Conservation (phyloP, 306 rosid genomes). For the Cercis canadensis region DNA sequence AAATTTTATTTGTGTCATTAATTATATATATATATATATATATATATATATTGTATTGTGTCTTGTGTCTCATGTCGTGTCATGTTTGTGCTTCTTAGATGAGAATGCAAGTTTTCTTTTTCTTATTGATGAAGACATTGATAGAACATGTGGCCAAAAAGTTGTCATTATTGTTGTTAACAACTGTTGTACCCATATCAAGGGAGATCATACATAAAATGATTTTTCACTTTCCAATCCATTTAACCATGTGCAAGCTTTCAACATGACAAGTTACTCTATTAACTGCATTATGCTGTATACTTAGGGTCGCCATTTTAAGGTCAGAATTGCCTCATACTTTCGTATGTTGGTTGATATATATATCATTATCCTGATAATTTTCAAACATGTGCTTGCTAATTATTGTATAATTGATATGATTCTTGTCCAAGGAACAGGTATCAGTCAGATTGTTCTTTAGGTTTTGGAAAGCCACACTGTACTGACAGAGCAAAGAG, state of each 20-base stretch:
- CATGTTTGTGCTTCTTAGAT: no score
- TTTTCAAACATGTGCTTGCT: conserved; percentile 19
- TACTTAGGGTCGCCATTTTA: conserved; percentile 19
- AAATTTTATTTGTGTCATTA: no score
- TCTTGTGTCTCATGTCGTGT: no score
- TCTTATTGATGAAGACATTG: neutral
- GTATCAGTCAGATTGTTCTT: conserved; percentile 57
- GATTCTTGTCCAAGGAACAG: conserved; percentile 51
- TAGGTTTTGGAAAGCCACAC: conserved; percentile 61
- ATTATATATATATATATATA: no score
- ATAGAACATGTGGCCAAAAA: neutral
- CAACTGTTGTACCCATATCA: neutral
- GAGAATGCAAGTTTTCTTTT: no score
- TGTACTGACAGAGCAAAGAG: conserved; percentile 69
- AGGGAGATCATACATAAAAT: conserved; percentile 5
- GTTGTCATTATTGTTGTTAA: neutral
- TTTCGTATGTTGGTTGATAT: conserved; percentile 21
- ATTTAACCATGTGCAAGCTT: conserved; percentile 20
- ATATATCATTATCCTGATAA: neutral
- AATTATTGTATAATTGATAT: conserved; percentile 33
- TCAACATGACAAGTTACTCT: conserved; percentile 14
- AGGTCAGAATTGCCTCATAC: conserved; percentile 20
- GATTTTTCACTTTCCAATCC: conserved; percentile 26
- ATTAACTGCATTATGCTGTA: conserved; percentile 15
- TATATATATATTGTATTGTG: no score